Percentiles rank a stretch among this genome's conserved stretches.
Evolutionary conservation across 1,284 basidiomycete species (phyloP).

Genomic region (Meira miltonrushii): DNA sequence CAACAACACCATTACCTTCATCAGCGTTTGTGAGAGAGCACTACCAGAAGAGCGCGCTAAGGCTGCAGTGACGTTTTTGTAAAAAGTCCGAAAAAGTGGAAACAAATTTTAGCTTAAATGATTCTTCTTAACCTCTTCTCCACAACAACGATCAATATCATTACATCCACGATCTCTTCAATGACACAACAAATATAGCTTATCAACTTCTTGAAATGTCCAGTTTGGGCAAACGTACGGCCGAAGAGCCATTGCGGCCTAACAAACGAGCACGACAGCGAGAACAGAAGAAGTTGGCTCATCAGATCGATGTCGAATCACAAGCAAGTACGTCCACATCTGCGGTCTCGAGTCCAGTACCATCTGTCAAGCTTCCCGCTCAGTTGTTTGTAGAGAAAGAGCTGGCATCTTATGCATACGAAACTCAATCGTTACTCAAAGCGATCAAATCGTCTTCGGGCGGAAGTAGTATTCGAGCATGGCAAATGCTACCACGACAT

Average conservation of each 20-base stretch:
- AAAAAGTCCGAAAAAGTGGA: no score
- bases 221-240: background rate
- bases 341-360: background rate
- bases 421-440: background rate
- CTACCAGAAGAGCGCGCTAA: no score
- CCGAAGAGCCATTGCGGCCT: background rate
- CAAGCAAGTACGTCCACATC: background rate
- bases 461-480: conserved; percentile 26
- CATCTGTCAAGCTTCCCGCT: background rate
- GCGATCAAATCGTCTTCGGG: background rate
- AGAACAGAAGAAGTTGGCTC: conserved; percentile 2
- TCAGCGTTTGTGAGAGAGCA: no score
- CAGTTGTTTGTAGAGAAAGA: background rate
- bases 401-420: background rate
- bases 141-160: background rate
- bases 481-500: conserved; percentile 49
- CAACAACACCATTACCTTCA: no score
- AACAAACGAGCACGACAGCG: background rate
- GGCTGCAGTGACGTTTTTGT: no score
- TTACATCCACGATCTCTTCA: background rate
- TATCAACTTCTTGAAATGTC: background rate
- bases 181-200: background rate
- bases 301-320: background rate
- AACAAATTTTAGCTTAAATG: no score
- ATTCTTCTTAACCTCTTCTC: no score